Evolutionary conservation across 139 green algal genomes (phyloP), one percentile per base, ranked within the genome.

Genomic region (Chlamydomonas sp.): DNA sequence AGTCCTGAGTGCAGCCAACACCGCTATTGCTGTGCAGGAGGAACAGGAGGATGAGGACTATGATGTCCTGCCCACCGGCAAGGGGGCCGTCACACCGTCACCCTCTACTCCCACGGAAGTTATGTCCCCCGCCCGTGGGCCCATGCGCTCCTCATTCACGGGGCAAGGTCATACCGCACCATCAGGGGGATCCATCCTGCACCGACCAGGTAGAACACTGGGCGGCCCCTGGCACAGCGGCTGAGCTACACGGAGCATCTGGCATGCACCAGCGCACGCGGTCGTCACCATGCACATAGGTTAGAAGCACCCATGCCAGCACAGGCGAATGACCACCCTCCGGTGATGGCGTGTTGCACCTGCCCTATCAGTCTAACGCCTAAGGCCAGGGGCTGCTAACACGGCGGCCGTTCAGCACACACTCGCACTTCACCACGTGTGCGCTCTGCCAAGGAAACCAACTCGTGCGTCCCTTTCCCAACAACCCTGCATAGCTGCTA

Each of bases 31-130:
- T 71, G 14, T 74, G 75, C 80, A 62, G 62, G 83, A 86, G 66
- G 76, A 88, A 16, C 82, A 90, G 15, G 81, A 79, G 4, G 90
- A 93, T 59, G 90, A 93, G 10, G 90, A 93, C 73, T 93, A 93
- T 72, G 90, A 93, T 31, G 90, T 93, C 18, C 69, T 93, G 61
- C 89, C 89, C 2, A 85, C 79, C 68, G 86, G 78, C 9, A 89
- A 89, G 75, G 69, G 31, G 58, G 60, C 69, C 12, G 66, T 59
- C 18, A 69, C 81, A 2, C 57, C 68, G 57, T 6, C 9, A 18
- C 69, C 59, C 17, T 61, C 81, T 1, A 86, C 81, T 2, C 69
- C 81, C 18, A 80, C 82, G 77, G 83, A 88, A 17, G 3, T 77
- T 20, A 4, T 63, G 2, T 88, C 84, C 2, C 84, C 84, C 5